Conservation (phyloP, 225 moss, liverwort and hornwort genomes). For the Thuidium tamariscinum region DNA sequence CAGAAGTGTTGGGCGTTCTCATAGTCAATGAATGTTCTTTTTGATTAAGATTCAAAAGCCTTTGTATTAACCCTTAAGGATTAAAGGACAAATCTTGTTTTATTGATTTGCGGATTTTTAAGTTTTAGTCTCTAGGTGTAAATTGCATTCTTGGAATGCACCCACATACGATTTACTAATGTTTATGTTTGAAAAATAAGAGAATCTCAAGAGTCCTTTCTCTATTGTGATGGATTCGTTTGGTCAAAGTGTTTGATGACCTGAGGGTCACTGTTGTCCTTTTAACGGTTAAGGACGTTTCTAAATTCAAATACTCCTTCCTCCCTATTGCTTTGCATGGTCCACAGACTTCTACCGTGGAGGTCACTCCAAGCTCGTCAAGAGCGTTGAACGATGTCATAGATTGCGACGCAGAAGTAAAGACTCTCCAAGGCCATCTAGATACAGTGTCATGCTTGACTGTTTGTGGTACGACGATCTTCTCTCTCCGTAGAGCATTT, state of each 20-base stretch:
- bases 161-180: neutral
- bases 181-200: neutral
- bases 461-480: constrained; percentile 34
- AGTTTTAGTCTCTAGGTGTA: neutral
- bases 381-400: constrained; percentile 13
- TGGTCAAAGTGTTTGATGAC: neutral
- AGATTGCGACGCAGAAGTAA: constrained; percentile 6
- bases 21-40: neutral
- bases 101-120: neutral
- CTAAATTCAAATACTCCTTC: neutral
- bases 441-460: constrained; percentile 64
- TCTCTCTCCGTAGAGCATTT: neutral
- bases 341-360: neutral
- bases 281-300: neutral
- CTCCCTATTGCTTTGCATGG: neutral
- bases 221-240: neutral
- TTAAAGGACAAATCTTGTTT: neutral
- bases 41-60: neutral
- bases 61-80: neutral
- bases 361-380: neutral
- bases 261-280: neutral
- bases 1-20: neutral
- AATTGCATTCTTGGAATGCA: neutral
- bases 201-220: neutral
- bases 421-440: constrained; percentile 55